Percentiles rank a stretch among this genome's conserved stretches.
Conservation (phyloP, 129 eudicot genomes). For the Flaveria sonorensis region DNA sequence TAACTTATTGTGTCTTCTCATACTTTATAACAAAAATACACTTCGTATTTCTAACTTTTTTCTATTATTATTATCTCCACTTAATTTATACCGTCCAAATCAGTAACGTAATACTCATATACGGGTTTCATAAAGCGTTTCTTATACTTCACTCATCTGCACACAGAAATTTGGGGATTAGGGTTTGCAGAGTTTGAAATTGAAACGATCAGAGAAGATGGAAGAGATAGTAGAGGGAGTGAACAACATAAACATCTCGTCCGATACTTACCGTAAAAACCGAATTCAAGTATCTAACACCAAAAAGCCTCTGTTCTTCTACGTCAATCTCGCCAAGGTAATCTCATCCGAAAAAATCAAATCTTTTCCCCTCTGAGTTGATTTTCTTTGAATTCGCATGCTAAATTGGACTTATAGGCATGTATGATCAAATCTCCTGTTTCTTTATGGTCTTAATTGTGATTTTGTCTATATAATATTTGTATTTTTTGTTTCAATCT, state of each 20-base stretch:
- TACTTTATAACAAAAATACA: too few relatives aligned
- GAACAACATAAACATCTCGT: conserved; percentile 31
- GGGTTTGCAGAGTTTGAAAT: conserved; percentile 17
- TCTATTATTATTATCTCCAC: neutral
- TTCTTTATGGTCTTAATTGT: conserved; percentile 8
- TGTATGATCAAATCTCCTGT: neutral
- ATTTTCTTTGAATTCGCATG: neutral
- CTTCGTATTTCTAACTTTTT: too few relatives aligned
- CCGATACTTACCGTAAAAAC: conserved; percentile 50
- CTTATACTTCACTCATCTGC: neutral
- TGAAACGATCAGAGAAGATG: conserved; percentile 19
- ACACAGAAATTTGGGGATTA: conserved; percentile 4
- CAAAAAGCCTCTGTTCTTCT: conserved; percentile 70
- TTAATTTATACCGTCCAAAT: neutral
- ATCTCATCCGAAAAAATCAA: neutral
- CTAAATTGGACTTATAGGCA: neutral
- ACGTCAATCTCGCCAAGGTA: conserved; percentile 77
- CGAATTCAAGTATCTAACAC: conserved; percentile 78
- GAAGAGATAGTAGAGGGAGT: conserved; percentile 50
- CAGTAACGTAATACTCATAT: neutral
- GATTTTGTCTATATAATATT: too few relatives aligned
- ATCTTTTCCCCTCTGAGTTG: neutral
- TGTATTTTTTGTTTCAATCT: neutral
- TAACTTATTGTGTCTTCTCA: too few relatives aligned
- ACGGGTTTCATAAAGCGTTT: neutral